phyloP scores from a whole-genome alignment of 2,329 filamentous ascomycete genomes.

The Phialocephala subalpina region DNA sequence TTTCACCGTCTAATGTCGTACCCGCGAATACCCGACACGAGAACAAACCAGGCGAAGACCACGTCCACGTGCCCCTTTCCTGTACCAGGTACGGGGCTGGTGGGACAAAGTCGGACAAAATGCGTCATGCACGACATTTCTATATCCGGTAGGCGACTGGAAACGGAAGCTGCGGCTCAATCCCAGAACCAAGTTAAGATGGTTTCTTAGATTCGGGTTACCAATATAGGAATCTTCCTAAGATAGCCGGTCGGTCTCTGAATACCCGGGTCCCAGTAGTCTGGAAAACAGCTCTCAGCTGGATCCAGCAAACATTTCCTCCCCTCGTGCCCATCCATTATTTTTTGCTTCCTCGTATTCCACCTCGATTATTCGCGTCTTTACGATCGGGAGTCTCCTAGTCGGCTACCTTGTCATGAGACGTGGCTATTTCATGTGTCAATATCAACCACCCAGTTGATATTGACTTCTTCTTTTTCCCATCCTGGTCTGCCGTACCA shows the following conservation, averaged over 20 bases:
- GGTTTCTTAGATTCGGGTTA: background rate
- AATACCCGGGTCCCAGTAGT: background rate
- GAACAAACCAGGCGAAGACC: background rate
- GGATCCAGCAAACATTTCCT: background rate
- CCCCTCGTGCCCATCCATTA: background rate
- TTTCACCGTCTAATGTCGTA: too few species aligned
- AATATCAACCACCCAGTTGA: background rate
- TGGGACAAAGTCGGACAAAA: background rate
- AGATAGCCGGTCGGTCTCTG: background rate
- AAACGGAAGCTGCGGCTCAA: conserved; percentile 3
- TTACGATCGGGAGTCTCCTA: background rate
- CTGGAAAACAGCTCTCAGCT: background rate
- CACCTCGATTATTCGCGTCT: background rate
- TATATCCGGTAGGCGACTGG: background rate
- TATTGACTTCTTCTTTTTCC: background rate
- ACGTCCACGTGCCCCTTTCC: background rate
- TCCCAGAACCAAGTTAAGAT: background rate
- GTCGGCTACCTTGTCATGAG: background rate
- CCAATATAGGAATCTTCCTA: background rate
- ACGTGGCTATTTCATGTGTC: background rate
- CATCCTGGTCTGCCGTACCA: background rate
- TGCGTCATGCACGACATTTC: background rate
- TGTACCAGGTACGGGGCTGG: background rate
- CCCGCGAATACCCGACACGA: background rate
- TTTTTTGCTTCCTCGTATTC: background rate